phyloP scores from a whole-genome alignment of 345 rosid genomes.

The Brassica napus region DNA sequence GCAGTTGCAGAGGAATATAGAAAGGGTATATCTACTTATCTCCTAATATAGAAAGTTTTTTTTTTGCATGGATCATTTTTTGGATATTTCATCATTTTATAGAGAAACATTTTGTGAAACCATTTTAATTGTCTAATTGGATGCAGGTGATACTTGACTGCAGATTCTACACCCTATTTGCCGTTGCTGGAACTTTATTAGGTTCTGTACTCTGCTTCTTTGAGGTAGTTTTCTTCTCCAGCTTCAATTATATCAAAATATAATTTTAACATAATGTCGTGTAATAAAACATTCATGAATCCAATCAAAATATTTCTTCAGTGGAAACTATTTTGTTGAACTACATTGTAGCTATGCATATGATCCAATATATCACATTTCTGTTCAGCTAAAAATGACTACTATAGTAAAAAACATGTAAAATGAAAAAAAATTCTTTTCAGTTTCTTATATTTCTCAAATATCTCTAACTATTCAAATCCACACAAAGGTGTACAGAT shows the following conservation, averaged over 20 bases:
- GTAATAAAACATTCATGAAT: not conserved
- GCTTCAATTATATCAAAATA: not conserved
- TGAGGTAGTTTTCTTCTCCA: conserved; percentile 49
- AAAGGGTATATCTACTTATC: conserved; percentile 41
- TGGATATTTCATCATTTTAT: not conserved
- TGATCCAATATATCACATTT: not conserved
- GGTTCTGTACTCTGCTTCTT: conserved; percentile 67
- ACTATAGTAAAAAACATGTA: not conserved
- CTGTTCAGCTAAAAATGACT: not conserved
- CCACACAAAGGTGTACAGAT: not conserved
- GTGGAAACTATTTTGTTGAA: not conserved
- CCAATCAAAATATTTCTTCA: not conserved
- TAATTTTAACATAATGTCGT: not conserved
- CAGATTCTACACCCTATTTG: conserved; percentile 68
- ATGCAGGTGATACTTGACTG: conserved; percentile 63
- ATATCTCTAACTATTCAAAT: not conserved
- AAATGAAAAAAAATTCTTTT: not conserved
- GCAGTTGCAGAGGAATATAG: conserved; percentile 47
- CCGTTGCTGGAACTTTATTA: conserved; percentile 67
- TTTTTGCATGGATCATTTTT: not conserved
- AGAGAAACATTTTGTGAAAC: not conserved
- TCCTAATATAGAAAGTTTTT: too few relatives aligned
- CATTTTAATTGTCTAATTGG: not conserved
- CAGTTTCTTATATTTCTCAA: not conserved
- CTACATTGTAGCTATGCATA: not conserved